Evolutionary conservation across 768 basidiomycete genomes (phyloP).

Genomic region (Panaeolus papilionaceus): DNA sequence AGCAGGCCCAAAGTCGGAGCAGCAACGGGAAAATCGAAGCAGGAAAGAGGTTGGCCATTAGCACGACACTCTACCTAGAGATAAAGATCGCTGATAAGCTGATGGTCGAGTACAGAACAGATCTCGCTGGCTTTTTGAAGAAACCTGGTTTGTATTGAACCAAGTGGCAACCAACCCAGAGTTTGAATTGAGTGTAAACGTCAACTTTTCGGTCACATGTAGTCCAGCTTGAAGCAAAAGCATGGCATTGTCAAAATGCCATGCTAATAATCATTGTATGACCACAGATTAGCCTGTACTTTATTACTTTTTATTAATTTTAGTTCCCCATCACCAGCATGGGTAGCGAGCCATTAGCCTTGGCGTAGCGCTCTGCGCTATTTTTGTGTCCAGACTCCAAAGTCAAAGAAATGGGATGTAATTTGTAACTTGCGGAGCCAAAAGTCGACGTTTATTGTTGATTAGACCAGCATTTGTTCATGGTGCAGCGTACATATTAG

Average conservation of each 20-base stretch:
- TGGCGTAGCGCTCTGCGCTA: no score
- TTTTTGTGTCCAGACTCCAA: no score
- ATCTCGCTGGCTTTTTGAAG: not conserved
- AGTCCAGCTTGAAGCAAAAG: not conserved
- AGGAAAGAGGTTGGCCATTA: not conserved
- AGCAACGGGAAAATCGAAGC: slow-evolving; percentile 5
- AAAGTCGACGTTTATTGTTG: no score
- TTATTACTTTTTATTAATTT: no score
- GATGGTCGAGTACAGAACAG: not conserved
- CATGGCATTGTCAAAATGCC: no score
- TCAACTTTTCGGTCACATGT: not conserved
- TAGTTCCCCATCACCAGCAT: no score
- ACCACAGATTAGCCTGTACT: no score
- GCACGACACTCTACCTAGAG: not conserved
- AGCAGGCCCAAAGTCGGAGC: not conserved
- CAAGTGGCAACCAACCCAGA: not conserved
- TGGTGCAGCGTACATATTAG: no score
- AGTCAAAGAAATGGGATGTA: no score
- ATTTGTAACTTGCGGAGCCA: no score
- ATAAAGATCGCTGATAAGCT: not conserved
- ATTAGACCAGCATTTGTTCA: no score
- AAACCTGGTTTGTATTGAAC: not conserved
- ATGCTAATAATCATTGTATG: not conserved
- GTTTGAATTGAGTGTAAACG: not conserved
- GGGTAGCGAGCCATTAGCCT: no score